These are phyloP conservation scores for Candolleomyces aberdarensis DNA, from an alignment of 768 basidiomycete genomes.

Conservation along the genomic window DNA sequence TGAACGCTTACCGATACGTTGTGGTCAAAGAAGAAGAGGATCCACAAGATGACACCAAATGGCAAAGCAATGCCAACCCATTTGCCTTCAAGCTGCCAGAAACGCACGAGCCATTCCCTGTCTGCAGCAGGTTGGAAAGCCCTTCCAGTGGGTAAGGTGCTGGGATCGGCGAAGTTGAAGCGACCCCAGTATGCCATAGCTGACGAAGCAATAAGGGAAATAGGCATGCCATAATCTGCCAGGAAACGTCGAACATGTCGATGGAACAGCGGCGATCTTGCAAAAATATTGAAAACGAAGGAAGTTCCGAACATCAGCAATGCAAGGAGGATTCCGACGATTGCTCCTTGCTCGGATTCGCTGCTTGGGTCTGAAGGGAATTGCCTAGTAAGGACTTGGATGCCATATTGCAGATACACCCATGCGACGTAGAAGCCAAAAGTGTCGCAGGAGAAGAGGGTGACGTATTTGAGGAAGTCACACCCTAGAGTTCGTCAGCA, in stretches of 20 bases:
- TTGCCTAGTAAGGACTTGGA: constrained; percentile 79
- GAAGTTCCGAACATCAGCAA: constrained; percentile 72
- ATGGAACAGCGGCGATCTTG: constrained; percentile 65
- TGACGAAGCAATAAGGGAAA: constrained; percentile 72
- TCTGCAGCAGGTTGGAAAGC: constrained; percentile 72
- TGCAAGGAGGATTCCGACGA: constrained; percentile 71
- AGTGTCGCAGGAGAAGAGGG: constrained; percentile 86
- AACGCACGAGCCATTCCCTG: constrained; percentile 79
- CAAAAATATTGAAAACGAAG: constrained; percentile 69
- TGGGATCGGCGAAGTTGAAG: constrained; percentile 56
- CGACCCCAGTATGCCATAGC: constrained; percentile 86
- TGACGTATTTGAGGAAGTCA: constrained; percentile 83
- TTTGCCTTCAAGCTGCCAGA: constrained; percentile 85
- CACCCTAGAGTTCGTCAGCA: constrained; percentile 47
- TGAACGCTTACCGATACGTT: constrained; percentile 69
- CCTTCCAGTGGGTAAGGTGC: constrained; percentile 64
- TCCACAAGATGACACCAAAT: constrained; percentile 85
- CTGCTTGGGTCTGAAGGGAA: constrained; percentile 35
- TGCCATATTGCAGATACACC: constrained; percentile 87
- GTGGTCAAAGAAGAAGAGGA: constrained; percentile 94
- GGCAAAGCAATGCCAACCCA: constrained; percentile 90
- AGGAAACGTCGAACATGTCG: constrained; percentile 72
- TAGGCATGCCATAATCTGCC: constrained; percentile 90
- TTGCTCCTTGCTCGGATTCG: constrained; percentile 41
- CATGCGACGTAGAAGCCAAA: constrained; percentile 93